These are phyloP conservation scores for Parasitella parasitica DNA, from an alignment of 371 early-diverging fungal species.

Conservation along the genomic window DNA sequence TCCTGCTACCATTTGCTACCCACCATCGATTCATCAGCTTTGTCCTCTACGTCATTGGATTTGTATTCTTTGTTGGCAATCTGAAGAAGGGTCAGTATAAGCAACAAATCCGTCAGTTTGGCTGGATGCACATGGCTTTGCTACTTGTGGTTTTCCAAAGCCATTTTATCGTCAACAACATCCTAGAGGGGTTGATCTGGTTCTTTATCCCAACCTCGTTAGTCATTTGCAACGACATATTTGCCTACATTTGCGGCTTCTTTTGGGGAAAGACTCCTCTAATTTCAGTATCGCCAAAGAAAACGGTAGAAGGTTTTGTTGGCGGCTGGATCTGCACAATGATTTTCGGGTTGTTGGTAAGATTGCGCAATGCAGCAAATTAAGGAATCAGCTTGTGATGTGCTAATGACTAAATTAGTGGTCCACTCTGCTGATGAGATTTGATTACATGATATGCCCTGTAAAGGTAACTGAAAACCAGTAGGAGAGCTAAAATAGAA, in stretches of 20 bases:
- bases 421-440: constrained; percentile 55
- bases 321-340: constrained; percentile 92
- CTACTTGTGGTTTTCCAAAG: constrained; percentile 86
- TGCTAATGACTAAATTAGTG: constrained; percentile 24
- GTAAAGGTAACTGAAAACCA: constrained; percentile 46
- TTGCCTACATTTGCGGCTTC: constrained; percentile 97
- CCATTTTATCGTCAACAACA: constrained; percentile 94
- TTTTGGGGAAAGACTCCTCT: constrained; percentile 94
- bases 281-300: constrained; percentile 96
- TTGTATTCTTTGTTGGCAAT: constrained; percentile 92
- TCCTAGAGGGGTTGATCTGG: constrained; percentile 97
- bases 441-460: constrained; percentile 86
- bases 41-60: constrained; percentile 81
- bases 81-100: constrained; percentile 87
- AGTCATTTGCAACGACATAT: constrained; percentile 98
- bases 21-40: constrained; percentile 96
- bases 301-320: constrained; percentile 99
- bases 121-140: constrained; percentile 95
- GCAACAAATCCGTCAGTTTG: constrained; percentile 93
- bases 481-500: not conserved
- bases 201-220: constrained; percentile 89
- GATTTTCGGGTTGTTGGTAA: constrained; percentile 81
- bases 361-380: not conserved
- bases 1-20: constrained; percentile 81
- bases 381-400: not conserved